Evolutionary conservation across 805 yeast species (phyloP), one percentile per base, ranked within the genome.

Genomic region (Spencermartinsiella europaea): DNA sequence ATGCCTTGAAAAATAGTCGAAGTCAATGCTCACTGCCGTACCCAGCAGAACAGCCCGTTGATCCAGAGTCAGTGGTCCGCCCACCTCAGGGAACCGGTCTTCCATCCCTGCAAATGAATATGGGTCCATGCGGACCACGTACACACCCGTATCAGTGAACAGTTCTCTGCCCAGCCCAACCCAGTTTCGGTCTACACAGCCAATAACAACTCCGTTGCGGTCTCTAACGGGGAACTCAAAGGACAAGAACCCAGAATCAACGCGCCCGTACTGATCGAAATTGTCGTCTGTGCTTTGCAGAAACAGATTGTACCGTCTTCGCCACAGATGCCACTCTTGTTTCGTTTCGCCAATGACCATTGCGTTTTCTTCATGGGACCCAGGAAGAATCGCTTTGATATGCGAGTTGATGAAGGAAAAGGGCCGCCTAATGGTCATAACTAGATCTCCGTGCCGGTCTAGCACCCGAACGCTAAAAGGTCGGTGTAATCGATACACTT

Each of bases 1-100:
- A 63, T 90, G 97, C 63, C 98, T 76, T n/a, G 96, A 86, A 66
- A 93, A 93, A 68, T 90, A 93, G 66, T 93, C 99, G 65, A 88
- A 93, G 65, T 93, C 99, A 50, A 93, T 83, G 48, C 95, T 84
- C 1, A 93, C 83, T 0, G 97, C 95, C 50, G 84, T 85, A 0
- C 88, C 95, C 46, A 93, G 70, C 63, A 93, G 60, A 1, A 89
- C 80, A 0, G 96, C 96, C 54, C 95, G 77, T 64, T 93, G 85
- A 61, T 85, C 95, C 37, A 88, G 66, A 3, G 82, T 76, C 65
- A 93, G 64, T 1, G 73, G 62, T 7, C 62, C 39, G 0, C 78
- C 67, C 2, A 74, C 72, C 2, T 69, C 62, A 1, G 81, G 79
- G 52, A 80, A 79, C 34, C 70, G 53, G 31, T 68, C 71, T 14